A percentile compares a stretch with the other conserved stretches of the same genome.
Conservation (phyloP, 805 yeast genomes). For the Ogataea zsoltii region DNA sequence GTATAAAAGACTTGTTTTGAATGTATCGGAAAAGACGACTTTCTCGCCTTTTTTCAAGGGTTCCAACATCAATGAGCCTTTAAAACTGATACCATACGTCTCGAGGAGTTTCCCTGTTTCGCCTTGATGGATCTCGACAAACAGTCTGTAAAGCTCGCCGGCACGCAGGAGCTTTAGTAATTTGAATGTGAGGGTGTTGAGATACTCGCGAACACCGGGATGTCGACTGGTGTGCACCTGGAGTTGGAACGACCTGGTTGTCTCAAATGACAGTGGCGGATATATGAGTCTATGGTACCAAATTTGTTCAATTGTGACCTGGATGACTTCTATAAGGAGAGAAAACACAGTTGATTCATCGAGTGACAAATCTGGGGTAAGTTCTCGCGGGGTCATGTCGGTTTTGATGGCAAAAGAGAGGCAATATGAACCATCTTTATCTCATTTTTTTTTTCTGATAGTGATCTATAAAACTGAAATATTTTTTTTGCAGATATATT, state of each 20-base stretch:
- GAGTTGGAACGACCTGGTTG: slow-evolving; percentile 43
- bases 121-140: slow-evolving; percentile 22
- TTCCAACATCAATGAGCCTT: slow-evolving; percentile 29
- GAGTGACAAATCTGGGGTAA: too few species aligned
- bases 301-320: slow-evolving; percentile 54
- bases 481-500: too few species aligned
- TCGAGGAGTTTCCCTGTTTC: slow-evolving; percentile 11
- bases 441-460: too few species aligned
- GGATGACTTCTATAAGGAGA: slow-evolving; percentile 48
- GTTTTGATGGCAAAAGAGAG: too few species aligned
- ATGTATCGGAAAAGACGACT: slow-evolving; percentile 13
- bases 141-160: slow-evolving; percentile 28
- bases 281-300: slow-evolving; percentile 55
- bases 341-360: slow-evolving; percentile 30
- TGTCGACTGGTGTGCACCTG: slow-evolving; percentile 46
- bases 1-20: slow-evolving; percentile 15
- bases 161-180: slow-evolving; percentile 16
- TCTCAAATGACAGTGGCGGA: slow-evolving; percentile 49
- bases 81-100: slow-evolving; percentile 31
- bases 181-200: slow-evolving; percentile 35
- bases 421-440: too few species aligned
- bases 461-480: too few species aligned
- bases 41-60: slow-evolving; percentile 12
- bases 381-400: too few species aligned
- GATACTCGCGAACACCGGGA: slow-evolving; percentile 42